These are phyloP conservation scores for Magnolia changhungtana DNA, from an alignment of 164 flowering plant species.

Conservation along the genomic window DNA sequence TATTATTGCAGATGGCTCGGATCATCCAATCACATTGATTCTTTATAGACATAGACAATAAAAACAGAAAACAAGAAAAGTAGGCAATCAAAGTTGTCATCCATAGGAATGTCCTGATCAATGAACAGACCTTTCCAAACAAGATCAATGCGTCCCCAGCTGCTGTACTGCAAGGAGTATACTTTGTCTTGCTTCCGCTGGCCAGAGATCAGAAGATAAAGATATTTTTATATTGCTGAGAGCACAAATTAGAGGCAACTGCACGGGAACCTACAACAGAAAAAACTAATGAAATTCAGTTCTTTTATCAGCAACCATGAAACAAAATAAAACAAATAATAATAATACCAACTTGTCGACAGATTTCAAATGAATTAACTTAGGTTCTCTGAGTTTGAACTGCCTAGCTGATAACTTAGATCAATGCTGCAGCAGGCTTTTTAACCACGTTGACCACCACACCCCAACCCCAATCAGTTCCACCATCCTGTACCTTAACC, in stretches of 20 bases:
- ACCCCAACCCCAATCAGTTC: constrained; percentile 99
- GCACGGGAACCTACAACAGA: constrained; percentile 79
- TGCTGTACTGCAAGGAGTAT: constrained; percentile 77
- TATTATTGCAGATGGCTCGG: too few species aligned
- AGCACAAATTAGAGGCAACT: constrained; percentile 75
- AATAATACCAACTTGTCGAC: too few species aligned
- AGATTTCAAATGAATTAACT: neutral
- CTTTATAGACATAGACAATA: too few species aligned
- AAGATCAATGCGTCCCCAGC: constrained; percentile 24
- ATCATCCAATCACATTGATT: too few species aligned
- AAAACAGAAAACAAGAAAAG: too few species aligned
- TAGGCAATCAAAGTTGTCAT: too few species aligned
- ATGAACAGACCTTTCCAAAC: too few species aligned
- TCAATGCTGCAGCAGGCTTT: constrained; percentile 49
- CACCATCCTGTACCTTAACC: constrained; percentile 86
- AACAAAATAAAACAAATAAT: too few species aligned
- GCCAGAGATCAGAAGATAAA: constrained; percentile 88
- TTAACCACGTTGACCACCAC: constrained; percentile 93
- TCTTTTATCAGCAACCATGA: neutral
- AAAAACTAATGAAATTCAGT: neutral
- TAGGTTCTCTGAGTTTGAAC: neutral
- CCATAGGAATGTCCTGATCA: too few species aligned
- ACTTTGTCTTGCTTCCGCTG: constrained; percentile 83
- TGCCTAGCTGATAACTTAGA: constrained; percentile 21
- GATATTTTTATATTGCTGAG: constrained; percentile 76